Evolutionary conservation across 345 rosid genomes (phyloP).

Genomic region (Erodium maritimum): DNA sequence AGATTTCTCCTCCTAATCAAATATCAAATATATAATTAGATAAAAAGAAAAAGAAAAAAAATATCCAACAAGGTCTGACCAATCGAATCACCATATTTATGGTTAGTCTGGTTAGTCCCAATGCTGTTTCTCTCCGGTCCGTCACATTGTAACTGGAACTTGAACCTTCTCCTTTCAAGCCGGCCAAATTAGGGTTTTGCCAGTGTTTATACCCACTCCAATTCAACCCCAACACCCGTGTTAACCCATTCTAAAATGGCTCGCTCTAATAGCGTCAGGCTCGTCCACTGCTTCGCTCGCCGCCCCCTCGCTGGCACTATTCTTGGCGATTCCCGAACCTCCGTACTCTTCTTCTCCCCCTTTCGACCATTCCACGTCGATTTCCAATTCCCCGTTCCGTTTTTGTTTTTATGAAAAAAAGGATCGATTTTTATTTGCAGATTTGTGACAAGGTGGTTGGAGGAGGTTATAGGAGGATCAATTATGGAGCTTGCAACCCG

Average conservation of each 20-base stretch:
- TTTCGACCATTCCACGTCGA: not conserved
- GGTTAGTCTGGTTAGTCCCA: no score
- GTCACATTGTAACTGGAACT: no score
- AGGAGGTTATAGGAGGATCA: constrained; percentile 39
- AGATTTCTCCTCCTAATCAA: no score
- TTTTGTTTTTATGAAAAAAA: not conserved
- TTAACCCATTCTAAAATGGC: constrained; percentile 32
- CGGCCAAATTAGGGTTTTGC: not conserved
- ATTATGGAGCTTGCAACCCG: no score
- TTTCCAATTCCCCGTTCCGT: not conserved
- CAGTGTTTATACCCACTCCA: not conserved
- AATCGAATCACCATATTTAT: no score
- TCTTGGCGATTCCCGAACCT: constrained; percentile 16
- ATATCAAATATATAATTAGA: no score
- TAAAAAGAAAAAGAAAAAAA: no score
- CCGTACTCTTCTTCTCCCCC: constrained; percentile 20
- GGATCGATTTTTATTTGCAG: constrained; percentile 20
- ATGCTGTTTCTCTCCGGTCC: no score
- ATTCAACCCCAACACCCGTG: not conserved
- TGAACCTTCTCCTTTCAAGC: no score
- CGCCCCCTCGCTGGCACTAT: constrained; percentile 40
- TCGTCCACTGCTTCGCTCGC: constrained; percentile 38
- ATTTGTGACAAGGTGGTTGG: constrained; percentile 16
- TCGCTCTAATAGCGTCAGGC: constrained; percentile 49
- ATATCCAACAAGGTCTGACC: no score